Base-by-base conservation (phyloP, 805 yeast genomes). In the Lipomyces anomalus region DNA sequence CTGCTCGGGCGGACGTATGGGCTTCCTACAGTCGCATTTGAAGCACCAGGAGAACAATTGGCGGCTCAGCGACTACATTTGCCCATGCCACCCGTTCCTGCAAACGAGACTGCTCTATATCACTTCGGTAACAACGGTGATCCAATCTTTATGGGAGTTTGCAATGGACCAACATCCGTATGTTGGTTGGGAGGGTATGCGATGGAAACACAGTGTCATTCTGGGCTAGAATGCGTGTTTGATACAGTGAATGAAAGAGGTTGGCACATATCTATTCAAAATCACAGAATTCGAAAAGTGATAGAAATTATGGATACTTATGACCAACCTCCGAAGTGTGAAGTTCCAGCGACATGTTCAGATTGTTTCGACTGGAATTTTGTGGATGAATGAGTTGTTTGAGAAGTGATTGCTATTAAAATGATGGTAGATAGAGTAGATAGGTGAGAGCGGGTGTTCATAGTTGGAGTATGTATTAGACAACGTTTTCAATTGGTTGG, bases 91-190 rank as follows among this genome's bases (percentile, higher is more conserved):
- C 98, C 98, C 0, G 40, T 48, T 11, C 92, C 97, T 0, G 67
- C 70, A 4, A 76, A 80, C 58, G 68, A 78, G 66, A 96, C 89
- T 57, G 83, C 87, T 53, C 76, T 92, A 13, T 92, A 95, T 95
- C 97, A 92, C 62, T 69, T 92, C 60, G 98, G 98, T 2, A 92
- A 92, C 64, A 92, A 94, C 2, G 97, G 97, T 0, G 98, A 92
- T 62, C 98, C 98, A 1, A 88, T 92, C 2, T 92, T 73, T 61
- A 84, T 89, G 90, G 98, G 98, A 0, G 90, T 88, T 7, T 92
- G 98, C 64, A 88, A 85, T 60, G 98, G 98, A 5, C 94, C 94
- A 0, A 79, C 94, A 3, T 82, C 95, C 0, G 68, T 89, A 2
- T 92, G 98, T 65, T 82, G 92, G 53, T 73, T 86, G 5, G 96